Evolutionary conservation across 345 rosid genomes (phyloP).

Genomic region (Rhodamnia argentea): DNA sequence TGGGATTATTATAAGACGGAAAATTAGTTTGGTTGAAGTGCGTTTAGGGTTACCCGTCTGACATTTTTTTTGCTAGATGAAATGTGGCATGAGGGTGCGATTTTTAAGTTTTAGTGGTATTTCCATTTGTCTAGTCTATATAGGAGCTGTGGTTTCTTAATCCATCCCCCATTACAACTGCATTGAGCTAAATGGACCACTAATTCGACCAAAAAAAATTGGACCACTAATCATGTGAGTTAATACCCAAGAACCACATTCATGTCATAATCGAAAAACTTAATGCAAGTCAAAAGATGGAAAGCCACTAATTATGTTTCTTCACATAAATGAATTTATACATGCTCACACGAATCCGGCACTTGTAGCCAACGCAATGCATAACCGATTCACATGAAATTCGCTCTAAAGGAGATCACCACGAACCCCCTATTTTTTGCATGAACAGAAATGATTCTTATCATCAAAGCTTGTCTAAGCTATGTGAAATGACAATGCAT

Average conservation of each 20-base stretch:
- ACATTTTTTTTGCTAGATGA: background rate
- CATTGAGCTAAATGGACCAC: background rate
- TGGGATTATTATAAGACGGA: background rate
- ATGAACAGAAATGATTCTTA: background rate
- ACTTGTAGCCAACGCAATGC: background rate
- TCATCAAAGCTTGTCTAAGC: background rate
- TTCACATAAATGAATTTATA: background rate
- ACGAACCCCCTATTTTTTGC: background rate
- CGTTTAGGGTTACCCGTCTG: background rate
- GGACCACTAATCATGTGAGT: background rate
- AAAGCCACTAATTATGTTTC: background rate
- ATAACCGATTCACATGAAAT: background rate
- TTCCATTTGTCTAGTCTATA: background rate
- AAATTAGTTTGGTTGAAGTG: background rate
- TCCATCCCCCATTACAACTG: background rate
- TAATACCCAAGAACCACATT: background rate
- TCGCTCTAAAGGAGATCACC: background rate
- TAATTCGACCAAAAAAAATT: background rate
- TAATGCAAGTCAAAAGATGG: background rate
- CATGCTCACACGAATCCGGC: background rate
- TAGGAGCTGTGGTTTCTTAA: background rate
- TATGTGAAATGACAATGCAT: background rate
- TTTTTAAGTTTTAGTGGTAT: background rate
- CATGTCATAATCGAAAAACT: background rate
- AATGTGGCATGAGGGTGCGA: background rate